Base-by-base conservation (phyloP, 2,329 filamentous ascomycete genomes). In the Sarocladiaceae sp. region DNA sequence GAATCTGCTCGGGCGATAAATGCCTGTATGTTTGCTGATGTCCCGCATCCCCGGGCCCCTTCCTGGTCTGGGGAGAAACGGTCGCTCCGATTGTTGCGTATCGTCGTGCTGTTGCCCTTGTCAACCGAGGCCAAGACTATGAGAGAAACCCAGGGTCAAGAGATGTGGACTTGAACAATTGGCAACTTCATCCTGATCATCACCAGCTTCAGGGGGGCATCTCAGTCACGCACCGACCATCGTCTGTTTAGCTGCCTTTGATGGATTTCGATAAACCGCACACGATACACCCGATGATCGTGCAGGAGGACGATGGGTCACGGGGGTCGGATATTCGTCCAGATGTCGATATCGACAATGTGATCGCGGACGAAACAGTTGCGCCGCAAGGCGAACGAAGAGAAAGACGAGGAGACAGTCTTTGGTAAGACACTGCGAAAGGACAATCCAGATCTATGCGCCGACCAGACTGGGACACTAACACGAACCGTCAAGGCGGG, bases 371-470 rank as follows among this genome's bases (percentile, higher is more conserved):
- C 10, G 23, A 32, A 19, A 15, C 33, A 19, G 4, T 20, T 10
- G 43, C 10, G 21, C 29, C 34, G 32, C 32, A 34, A 13, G 39
- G 34, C 18, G 43, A 31, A 5, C 40, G 33, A 34, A 33, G 42
- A 12, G 33, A 48, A 19, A 34, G 29, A 12, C 44, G 40, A n/a
- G 46, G 46, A 4, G 46, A 48, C 5, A 48, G 43, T 20, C 43
- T 48, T 5, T 48, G 46, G 46, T 48, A 15, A 35, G 46, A 32
- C 3, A 11, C 31, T 12, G 12, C 15, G 20, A 33, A 33, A 43
- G 27, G 15, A 10, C 18, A 15, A n/a, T n/a, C n/a, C n/a, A n/a
- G n/a, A n/a, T n/a, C n/a, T n/a, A n/a, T n/a, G n/a, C n/a, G n/a
- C n/a, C n/a, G n/a, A n/a, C n/a, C n/a, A n/a, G n/a, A n/a, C n/a